Conservation (phyloP, 1,284 basidiomycete genomes). For the Puccinia brachypodii region DNA sequence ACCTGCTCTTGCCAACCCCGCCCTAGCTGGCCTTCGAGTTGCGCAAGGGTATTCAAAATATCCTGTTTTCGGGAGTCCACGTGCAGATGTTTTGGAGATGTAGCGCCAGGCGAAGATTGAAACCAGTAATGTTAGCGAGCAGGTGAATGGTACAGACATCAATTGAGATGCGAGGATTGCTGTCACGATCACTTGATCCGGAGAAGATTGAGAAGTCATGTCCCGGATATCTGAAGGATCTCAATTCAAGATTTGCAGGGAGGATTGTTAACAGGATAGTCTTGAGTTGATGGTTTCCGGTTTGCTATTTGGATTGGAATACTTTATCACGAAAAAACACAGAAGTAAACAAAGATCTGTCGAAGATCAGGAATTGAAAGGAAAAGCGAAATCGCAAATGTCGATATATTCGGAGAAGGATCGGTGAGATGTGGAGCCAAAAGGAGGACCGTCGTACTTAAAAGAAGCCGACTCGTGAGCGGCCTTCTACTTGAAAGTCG, state of each 20-base stretch:
- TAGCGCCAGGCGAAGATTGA: constrained; percentile 16
- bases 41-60: constrained; percentile 5
- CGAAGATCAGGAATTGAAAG: constrained; percentile 14
- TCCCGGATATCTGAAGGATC: background rate
- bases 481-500: background rate
- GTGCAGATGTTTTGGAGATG: constrained; percentile 12
- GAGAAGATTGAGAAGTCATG: background rate
- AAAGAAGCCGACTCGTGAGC: background rate
- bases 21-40: background rate
- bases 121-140: background rate
- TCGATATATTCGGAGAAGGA: background rate
- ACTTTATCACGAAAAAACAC: background rate
- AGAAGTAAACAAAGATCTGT: constrained; percentile 13
- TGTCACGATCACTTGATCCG: background rate
- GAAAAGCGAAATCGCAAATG: background rate
- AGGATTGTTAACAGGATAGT: background rate
- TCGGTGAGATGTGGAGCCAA: background rate
- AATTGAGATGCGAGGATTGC: constrained; percentile 15
- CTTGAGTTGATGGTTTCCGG: background rate
- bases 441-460: background rate
- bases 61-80: background rate
- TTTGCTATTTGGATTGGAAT: background rate
- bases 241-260: background rate
- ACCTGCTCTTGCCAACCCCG: background rate
- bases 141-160: constrained; percentile 16